A percentile compares a stretch with the other conserved stretches of the same genome.
Conservation (phyloP, 768 basidiomycete genomes). For the Phanerochaete sordida region DNA sequence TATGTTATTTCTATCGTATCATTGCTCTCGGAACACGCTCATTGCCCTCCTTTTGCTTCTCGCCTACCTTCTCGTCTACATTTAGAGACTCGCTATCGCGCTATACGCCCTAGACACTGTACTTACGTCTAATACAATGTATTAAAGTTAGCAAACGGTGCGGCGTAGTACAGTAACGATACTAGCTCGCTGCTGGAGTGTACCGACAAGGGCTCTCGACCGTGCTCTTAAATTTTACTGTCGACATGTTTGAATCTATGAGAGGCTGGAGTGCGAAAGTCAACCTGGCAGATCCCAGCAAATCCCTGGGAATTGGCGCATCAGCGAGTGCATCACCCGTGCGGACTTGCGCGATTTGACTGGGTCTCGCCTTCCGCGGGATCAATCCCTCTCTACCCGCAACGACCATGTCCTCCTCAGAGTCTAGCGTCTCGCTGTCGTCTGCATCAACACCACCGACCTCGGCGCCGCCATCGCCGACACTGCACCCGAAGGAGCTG, state of each 20-base stretch:
- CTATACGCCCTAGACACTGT: too few relatives aligned
- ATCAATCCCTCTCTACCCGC: not conserved
- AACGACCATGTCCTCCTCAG: slow-evolving; percentile 24
- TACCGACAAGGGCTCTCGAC: not conserved
- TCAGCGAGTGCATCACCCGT: not conserved
- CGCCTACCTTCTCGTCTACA: too few relatives aligned
- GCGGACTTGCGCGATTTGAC: not conserved
- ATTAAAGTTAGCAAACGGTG: too few relatives aligned
- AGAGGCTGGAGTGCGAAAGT: not conserved
- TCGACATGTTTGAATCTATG: not conserved
- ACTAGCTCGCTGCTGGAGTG: too few relatives aligned
- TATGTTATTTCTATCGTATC: too few relatives aligned
- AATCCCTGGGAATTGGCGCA: slow-evolving; percentile 2
- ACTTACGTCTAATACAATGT: too few relatives aligned
- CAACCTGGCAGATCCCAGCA: not conserved
- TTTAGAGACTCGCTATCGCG: too few relatives aligned
- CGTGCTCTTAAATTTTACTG: not conserved
- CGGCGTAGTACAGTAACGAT: too few relatives aligned
- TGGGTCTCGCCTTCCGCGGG: not conserved
- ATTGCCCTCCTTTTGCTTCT: too few relatives aligned
- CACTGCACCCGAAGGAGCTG: slow-evolving; percentile 47
- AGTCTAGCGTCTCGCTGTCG: slow-evolving; percentile 40
- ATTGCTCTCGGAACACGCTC: too few relatives aligned
- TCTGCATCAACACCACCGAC: slow-evolving; percentile 49
- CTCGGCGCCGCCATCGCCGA: slow-evolving; percentile 55